These are phyloP conservation scores for Aspergillus candidus DNA, from an alignment of 2,329 filamentous ascomycete genomes.

Conservation along the genomic window DNA sequence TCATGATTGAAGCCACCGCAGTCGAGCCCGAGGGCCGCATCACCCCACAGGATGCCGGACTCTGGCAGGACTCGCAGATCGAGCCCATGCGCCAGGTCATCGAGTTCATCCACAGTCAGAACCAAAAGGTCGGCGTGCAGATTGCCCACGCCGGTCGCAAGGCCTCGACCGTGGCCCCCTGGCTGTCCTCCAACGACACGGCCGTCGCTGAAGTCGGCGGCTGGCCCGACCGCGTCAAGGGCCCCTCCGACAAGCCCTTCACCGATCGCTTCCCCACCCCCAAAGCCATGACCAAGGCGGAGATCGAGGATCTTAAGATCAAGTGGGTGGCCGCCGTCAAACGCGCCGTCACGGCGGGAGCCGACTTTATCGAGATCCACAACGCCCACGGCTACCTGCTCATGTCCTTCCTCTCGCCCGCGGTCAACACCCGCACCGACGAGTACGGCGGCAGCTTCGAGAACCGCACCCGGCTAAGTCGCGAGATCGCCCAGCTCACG, in stretches of 20 bases:
- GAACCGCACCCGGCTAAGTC: conserved; percentile 61
- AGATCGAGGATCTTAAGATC: conserved; percentile 61
- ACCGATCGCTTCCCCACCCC: conserved; percentile 56
- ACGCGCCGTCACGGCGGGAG: conserved; percentile 61
- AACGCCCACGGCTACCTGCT: conserved; percentile 74
- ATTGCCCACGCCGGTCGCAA: conserved; percentile 71
- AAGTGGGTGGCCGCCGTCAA: conserved; percentile 55
- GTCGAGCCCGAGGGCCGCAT: conserved; percentile 74
- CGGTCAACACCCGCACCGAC: conserved; percentile 61
- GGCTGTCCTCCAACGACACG: conserved; percentile 26
- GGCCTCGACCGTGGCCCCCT: conserved; percentile 52
- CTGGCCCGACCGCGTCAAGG: conserved; percentile 51
- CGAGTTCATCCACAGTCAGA: conserved; percentile 75
- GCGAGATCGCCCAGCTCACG: conserved; percentile 61
- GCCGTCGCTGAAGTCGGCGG: conserved; percentile 50
- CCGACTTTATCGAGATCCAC: conserved; percentile 77
- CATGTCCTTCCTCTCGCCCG: conserved; percentile 62
- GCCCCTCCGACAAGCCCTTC: conserved; percentile 57
- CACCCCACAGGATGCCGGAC: conserved; percentile 54
- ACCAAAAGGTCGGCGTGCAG: conserved; percentile 71
- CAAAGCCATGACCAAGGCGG: conserved; percentile 60
- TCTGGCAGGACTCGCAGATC: conserved; percentile 83
- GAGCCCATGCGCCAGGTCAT: conserved; percentile 60
- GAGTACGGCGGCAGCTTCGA: conserved; percentile 47
- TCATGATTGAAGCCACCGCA: conserved; percentile 71